Conservation (phyloP, 495 filamentous ascomycete species). For the Penicillium steckii region DNA sequence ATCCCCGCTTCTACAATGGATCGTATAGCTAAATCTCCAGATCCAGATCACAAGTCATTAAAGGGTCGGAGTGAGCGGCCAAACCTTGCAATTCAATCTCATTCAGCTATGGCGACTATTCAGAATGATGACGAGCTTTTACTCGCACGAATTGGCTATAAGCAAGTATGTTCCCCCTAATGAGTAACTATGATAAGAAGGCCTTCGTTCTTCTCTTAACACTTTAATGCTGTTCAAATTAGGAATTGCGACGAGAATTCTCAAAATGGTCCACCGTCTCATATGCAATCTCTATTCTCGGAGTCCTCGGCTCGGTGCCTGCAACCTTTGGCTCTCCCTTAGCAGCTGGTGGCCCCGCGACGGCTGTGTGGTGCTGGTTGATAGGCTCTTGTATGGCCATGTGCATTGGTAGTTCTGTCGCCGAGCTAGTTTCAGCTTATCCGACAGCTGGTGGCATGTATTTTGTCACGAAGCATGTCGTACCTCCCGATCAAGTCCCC, state of each 20-base stretch:
- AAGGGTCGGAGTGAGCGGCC: not conserved
- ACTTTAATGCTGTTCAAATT: not conserved
- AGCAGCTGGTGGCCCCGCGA: slow-evolving; percentile 65
- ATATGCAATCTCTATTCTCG: slow-evolving; percentile 71
- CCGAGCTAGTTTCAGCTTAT: slow-evolving; percentile 62
- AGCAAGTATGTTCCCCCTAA: slow-evolving; percentile 48
- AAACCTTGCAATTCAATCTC: not conserved
- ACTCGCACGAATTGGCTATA: slow-evolving; percentile 66
- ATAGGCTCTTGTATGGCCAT: slow-evolving; percentile 67
- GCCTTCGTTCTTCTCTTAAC: not conserved
- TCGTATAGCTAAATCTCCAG: slow-evolving; percentile 10
- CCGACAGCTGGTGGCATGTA: slow-evolving; percentile 66
- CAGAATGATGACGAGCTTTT: slow-evolving; percentile 65
- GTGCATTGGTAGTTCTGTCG: slow-evolving; percentile 64
- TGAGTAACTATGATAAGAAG: not conserved
- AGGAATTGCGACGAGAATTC: slow-evolving; percentile 65
- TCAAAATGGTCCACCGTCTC: slow-evolving; percentile 74
- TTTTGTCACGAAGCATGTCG: slow-evolving; percentile 61
- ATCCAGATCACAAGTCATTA: slow-evolving; percentile 6
- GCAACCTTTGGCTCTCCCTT: slow-evolving; percentile 65
- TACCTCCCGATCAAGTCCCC: slow-evolving; percentile 54
- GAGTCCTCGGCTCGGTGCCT: slow-evolving; percentile 67
- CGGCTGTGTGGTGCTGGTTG: slow-evolving; percentile 72
- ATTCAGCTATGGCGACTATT: slow-evolving; percentile 44
- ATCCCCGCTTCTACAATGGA: slow-evolving; percentile 8